Evolutionary conservation across 2,329 filamentous ascomycete genomes (phyloP).

Genomic region (Dothistroma septosporum): DNA sequence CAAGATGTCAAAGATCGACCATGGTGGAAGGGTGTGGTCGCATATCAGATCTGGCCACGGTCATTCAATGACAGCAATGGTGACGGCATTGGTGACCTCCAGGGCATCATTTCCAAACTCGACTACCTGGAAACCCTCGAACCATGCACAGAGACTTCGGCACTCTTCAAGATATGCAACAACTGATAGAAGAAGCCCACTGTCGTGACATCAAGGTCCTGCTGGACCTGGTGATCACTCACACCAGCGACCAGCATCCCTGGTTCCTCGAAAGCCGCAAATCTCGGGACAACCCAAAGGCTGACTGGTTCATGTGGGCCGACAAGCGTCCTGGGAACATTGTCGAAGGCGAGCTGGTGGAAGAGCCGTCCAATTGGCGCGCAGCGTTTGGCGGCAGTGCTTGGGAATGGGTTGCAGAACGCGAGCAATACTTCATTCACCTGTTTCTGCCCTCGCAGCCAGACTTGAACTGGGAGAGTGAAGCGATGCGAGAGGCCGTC

Average conservation of each 20-base stretch:
- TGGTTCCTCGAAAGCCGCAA: conserved; percentile 57
- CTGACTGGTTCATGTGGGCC: conserved; percentile 57
- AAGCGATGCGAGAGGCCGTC: conserved; percentile 62
- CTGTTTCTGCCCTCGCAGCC: conserved; percentile 73
- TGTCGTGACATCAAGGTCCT: conserved; percentile 65
- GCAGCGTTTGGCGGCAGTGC: conserved; percentile 55
- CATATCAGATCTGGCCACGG: conserved; percentile 47
- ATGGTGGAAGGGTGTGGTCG: conserved; percentile 47
- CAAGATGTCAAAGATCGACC: conserved; percentile 17
- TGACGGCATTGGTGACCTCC: conserved; percentile 58
- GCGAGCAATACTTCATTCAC: conserved; percentile 71
- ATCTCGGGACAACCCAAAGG: conserved; percentile 48
- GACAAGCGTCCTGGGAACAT: conserved; percentile 42
- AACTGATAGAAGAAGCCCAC: conserved; percentile 57
- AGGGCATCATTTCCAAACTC: conserved; percentile 60
- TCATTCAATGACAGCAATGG: conserved; percentile 52
- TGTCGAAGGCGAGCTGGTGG: conserved; percentile 25
- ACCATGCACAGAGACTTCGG: conserved; percentile 63
- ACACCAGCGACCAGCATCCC: conserved; percentile 61
- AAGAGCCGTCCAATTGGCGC: conserved; percentile 74
- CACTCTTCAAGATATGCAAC: conserved; percentile 61
- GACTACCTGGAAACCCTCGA: conserved; percentile 56
- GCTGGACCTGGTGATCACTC: conserved; percentile 73
- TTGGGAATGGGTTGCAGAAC: conserved; percentile 70
- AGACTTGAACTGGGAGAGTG: conserved; percentile 81